Percentiles rank a stretch among this genome's conserved stretches.
These are phyloP conservation scores for Psilocybe tampanensis DNA, from an alignment of 768 basidiomycete species.

Conservation along the genomic window DNA sequence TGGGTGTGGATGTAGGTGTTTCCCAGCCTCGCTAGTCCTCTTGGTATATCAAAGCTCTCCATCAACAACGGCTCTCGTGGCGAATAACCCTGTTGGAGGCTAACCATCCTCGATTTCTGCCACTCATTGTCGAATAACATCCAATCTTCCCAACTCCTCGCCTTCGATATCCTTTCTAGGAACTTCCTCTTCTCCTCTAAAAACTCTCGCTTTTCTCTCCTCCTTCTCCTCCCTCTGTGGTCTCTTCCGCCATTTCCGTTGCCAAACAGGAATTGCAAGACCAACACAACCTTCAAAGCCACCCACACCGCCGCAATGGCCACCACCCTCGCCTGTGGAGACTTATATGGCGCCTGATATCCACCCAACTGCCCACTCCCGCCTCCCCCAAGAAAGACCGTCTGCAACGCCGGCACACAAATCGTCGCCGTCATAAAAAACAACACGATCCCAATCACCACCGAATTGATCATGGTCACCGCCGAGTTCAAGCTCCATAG, in stretches of 20 bases:
- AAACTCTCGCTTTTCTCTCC: neutral
- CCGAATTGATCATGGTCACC: constrained; percentile 15
- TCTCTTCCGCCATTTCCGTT: too few relatives aligned
- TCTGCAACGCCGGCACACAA: constrained; percentile 4
- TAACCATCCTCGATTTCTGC: constrained; percentile 2
- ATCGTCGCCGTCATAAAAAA: constrained; percentile 1
- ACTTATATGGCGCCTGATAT: constrained; percentile 12
- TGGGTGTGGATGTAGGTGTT: neutral
- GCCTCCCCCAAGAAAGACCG: neutral
- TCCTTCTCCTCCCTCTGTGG: neutral
- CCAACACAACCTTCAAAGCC: neutral
- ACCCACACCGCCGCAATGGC: constrained; percentile 1
- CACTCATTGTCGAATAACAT: constrained; percentile 6
- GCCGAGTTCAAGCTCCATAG: constrained; percentile 16
- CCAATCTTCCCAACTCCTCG: constrained; percentile 6
- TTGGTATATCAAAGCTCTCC: constrained; percentile 9
- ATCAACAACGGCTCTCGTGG: neutral
- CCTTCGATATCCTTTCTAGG: neutral
- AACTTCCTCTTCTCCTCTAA: neutral
- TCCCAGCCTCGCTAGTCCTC: constrained; percentile 4
- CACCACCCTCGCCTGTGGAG: constrained; percentile 1
- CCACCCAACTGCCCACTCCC: neutral
- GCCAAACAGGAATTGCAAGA: neutral
- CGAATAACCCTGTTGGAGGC: too few relatives aligned
- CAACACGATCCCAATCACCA: constrained; percentile 13